phyloP scores from a whole-genome alignment of 805 yeast species.

The Cyberlindnera euphorbiae region DNA sequence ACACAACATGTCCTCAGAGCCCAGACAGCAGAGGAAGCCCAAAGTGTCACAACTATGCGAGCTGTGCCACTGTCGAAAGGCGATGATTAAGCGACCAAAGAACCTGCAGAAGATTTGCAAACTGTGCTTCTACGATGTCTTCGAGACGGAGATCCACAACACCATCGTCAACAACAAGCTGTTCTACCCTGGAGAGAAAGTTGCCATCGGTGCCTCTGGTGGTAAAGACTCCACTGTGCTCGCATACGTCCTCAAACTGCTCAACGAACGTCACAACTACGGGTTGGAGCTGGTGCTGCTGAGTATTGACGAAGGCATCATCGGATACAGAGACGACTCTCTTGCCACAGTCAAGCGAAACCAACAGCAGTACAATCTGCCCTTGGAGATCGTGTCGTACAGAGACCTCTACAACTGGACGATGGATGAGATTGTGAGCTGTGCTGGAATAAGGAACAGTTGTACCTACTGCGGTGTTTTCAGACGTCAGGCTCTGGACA shows the following conservation, averaged over 20 bases:
- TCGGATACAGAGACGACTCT: slow-evolving; percentile 96
- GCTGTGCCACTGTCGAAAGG: slow-evolving; percentile 75
- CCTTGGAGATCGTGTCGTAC: slow-evolving; percentile 77
- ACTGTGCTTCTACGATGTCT: slow-evolving; percentile 81
- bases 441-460: slow-evolving; percentile 89
- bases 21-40: slow-evolving; percentile 12
- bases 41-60: slow-evolving; percentile 60
- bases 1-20: not conserved
- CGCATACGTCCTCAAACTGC: slow-evolving; percentile 78
- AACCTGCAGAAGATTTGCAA: slow-evolving; percentile 87
- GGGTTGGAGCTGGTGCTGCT: slow-evolving; percentile 80
- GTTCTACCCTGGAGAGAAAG: slow-evolving; percentile 75
- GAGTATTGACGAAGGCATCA: slow-evolving; percentile 94
- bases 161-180: slow-evolving; percentile 70
- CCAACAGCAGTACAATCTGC: slow-evolving; percentile 77
- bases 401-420: slow-evolving; percentile 93
- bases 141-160: slow-evolving; percentile 93
- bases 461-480: slow-evolving; percentile 98
- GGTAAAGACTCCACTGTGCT: slow-evolving; percentile 97
- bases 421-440: slow-evolving; percentile 95
- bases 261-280: slow-evolving; percentile 84
- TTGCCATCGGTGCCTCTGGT: slow-evolving; percentile 98
- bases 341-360: slow-evolving; percentile 95
- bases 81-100: slow-evolving; percentile 88
- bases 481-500: slow-evolving; percentile 91